Evolutionary conservation across 2,329 filamentous ascomycete genomes (phyloP).

Genomic region (Ascochyta pisi): DNA sequence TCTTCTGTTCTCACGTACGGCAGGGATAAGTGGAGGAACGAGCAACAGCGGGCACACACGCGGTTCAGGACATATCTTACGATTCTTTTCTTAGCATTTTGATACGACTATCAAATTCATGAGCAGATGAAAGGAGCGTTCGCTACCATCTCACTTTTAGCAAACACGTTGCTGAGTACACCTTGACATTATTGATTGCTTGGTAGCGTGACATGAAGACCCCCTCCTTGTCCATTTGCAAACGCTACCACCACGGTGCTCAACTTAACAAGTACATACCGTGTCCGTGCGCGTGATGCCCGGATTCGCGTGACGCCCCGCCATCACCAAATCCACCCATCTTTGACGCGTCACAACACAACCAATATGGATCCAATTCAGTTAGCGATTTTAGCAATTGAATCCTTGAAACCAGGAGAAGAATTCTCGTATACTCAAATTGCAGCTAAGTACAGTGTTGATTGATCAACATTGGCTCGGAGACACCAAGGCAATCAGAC

Average conservation of each 20-base stretch:
- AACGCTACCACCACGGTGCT: constrained; percentile 10
- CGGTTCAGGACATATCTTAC: neutral
- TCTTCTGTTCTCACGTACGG: neutral
- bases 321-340: too few species aligned
- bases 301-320: too few species aligned
- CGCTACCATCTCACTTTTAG: neutral
- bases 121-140: neutral
- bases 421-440: too few species aligned
- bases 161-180: neutral
- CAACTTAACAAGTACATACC: neutral
- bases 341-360: too few species aligned
- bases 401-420: too few species aligned
- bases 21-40: neutral
- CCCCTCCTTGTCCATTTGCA: neutral
- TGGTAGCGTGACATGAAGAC: neutral
- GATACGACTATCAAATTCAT: neutral
- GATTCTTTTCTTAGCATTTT: neutral
- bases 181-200: neutral
- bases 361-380: too few species aligned
- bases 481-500: too few species aligned
- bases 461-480: too few species aligned
- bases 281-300: too few species aligned
- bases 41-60: neutral
- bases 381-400: too few species aligned
- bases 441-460: too few species aligned